Evolutionary conservation across 768 basidiomycete genomes (phyloP).

Genomic region (Suillus occidentalis): DNA sequence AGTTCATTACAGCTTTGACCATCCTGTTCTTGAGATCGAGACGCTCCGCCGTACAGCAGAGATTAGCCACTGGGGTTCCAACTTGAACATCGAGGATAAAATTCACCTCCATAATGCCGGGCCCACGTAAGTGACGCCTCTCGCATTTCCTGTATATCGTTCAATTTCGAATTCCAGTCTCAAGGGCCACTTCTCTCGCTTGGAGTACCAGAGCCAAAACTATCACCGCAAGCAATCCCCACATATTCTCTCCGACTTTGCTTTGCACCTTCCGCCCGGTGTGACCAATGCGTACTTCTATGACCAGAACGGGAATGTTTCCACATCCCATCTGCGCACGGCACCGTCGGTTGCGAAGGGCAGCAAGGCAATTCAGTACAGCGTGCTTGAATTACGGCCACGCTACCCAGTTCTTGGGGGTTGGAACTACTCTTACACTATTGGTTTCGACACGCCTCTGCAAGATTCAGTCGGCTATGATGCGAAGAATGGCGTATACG

Average conservation of each 20-base stretch:
- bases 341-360: constrained; percentile 64
- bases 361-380: constrained; percentile 51
- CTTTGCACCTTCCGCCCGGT: constrained; percentile 80
- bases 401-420: constrained; percentile 93
- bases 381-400: constrained; percentile 79
- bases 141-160: constrained; percentile 5
- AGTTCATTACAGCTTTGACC: constrained; percentile 82
- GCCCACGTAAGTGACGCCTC: constrained; percentile 62
- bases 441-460: constrained; percentile 91
- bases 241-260: constrained; percentile 71
- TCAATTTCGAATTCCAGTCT: constrained; percentile 50
- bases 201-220: constrained; percentile 77
- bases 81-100: constrained; percentile 90
- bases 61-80: constrained; percentile 96
- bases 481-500: constrained; percentile 59
- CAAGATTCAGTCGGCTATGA: constrained; percentile 71
- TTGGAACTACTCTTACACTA: constrained; percentile 95
- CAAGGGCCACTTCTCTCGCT: constrained; percentile 93
- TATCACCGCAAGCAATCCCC: constrained; percentile 67
- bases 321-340: constrained; percentile 82
- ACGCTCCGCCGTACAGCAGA: constrained; percentile 78
- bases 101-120: constrained; percentile 87
- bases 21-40: constrained; percentile 75
- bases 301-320: constrained; percentile 94
- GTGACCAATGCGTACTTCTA: constrained; percentile 85